Percentiles rank a stretch among this genome's conserved stretches.
Conservation (phyloP, 2,329 filamentous ascomycete genomes). For the Calonectria pseudoreteaudii region DNA sequence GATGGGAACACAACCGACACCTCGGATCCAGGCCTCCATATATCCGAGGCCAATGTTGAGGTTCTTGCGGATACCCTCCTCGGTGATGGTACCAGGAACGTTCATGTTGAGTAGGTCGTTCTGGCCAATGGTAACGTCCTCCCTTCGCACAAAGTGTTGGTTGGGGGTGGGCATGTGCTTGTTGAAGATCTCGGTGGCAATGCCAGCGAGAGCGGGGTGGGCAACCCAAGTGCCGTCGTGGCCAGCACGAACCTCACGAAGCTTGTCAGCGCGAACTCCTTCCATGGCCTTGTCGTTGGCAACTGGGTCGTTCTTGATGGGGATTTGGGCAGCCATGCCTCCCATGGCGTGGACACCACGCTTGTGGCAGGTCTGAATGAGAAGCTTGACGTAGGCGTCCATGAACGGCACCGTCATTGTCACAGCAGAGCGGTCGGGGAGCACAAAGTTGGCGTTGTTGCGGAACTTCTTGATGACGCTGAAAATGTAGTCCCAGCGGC, state of each 20-base stretch:
- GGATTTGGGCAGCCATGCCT: slow-evolving; percentile 98
- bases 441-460: slow-evolving; percentile 90
- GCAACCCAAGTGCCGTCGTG: slow-evolving; percentile 99
- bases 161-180: slow-evolving; percentile 98
- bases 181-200: slow-evolving; percentile 95
- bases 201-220: slow-evolving; percentile 89
- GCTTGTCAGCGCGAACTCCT: slow-evolving; percentile 91
- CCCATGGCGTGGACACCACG: slow-evolving; percentile 99
- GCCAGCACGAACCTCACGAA: slow-evolving; percentile 93
- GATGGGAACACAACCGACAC: slow-evolving; percentile 95
- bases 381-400: slow-evolving; percentile 93
- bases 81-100: slow-evolving; percentile 90
- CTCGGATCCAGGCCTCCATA: slow-evolving; percentile 98
- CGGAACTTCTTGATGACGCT: slow-evolving; percentile 99
- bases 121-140: slow-evolving; percentile 86
- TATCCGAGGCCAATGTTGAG: slow-evolving; percentile 96
- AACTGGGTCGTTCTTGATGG: slow-evolving; percentile 92
- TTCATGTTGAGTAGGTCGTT: slow-evolving; percentile 99
- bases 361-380: slow-evolving; percentile 98
- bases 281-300: slow-evolving; percentile 97
- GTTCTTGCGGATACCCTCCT: slow-evolving; percentile 97
- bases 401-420: slow-evolving; percentile 99
- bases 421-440: slow-evolving; percentile 89
- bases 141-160: slow-evolving; percentile 90
- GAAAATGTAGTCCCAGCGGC: slow-evolving; percentile 99